Evolutionary conservation across 495 filamentous ascomycete genomes (phyloP).

Genomic region (Elasticomyces elasticus): DNA sequence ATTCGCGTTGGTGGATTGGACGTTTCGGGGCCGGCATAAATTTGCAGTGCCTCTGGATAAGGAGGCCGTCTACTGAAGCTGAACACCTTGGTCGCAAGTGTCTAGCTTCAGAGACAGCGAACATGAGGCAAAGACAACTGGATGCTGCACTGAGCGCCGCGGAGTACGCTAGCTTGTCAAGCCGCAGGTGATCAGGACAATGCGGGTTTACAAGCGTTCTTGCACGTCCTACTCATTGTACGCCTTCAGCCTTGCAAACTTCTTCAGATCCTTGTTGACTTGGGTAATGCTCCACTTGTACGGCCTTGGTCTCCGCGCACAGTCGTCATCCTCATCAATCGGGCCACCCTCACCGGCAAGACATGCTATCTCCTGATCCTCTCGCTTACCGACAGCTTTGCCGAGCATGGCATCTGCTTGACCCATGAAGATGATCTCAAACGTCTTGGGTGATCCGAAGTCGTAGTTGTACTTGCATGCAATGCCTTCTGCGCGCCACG

Average conservation of each 20-base stretch:
- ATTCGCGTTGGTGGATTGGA: background rate
- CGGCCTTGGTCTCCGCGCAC: background rate
- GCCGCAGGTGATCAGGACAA: too few species aligned
- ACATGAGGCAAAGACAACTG: too few species aligned
- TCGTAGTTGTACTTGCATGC: background rate
- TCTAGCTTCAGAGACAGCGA: too few species aligned
- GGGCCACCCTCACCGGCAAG: background rate
- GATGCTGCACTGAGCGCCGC: too few species aligned
- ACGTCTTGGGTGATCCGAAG: background rate
- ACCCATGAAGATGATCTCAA: background rate
- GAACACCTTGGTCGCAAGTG: too few species aligned
- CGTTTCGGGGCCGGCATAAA: background rate
- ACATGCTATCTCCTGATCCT: background rate
- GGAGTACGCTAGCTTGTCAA: too few species aligned
- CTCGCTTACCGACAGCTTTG: background rate
- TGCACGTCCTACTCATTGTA: conserved; percentile 23
- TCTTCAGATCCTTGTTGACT: background rate
- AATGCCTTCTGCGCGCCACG: background rate
- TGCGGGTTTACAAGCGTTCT: too few species aligned
- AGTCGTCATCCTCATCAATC: background rate
- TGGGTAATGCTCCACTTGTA: background rate
- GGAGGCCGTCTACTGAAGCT: background rate
- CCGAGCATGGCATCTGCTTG: background rate
- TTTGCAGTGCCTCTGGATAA: background rate
- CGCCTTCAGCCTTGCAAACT: background rate